Percentiles rank a stretch among this genome's conserved stretches.
These are phyloP conservation scores for Saccharomyces pastorianus DNA, from an alignment of 1,139 yeast genomes.

Conservation along the genomic window DNA sequence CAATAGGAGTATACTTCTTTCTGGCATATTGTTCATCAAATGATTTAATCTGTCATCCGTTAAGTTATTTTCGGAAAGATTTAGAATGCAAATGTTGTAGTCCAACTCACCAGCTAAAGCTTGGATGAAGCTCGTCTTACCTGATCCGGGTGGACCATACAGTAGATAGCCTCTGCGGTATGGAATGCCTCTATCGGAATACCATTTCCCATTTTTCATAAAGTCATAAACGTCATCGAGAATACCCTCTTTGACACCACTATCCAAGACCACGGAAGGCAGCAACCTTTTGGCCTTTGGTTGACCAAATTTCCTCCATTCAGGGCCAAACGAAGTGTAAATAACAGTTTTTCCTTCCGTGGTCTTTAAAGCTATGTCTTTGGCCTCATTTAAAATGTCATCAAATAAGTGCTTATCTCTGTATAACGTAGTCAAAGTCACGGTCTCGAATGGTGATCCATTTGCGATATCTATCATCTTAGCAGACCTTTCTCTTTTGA, in stretches of 20 bases:
- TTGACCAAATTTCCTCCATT: conserved; percentile 97
- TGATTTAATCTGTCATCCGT: conserved; percentile 93
- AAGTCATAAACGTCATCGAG: conserved; percentile 73
- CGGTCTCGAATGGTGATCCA: conserved; percentile 94
- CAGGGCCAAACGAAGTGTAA: conserved; percentile 94
- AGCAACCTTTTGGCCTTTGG: conserved; percentile 81
- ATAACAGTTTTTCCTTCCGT: conserved; percentile 92
- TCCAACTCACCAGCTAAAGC: conserved; percentile 95
- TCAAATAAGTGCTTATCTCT: conserved; percentile 66
- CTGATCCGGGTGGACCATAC: conserved; percentile 98
- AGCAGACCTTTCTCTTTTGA: conserved; percentile 84
- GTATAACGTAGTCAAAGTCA: conserved; percentile 81
- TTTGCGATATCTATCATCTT: conserved; percentile 79
- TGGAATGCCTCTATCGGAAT: conserved; percentile 91
- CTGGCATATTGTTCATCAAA: conserved; percentile 92
- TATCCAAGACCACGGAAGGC: conserved; percentile 79
- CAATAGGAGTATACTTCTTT: conserved; percentile 68
- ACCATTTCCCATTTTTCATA: conserved; percentile 77
- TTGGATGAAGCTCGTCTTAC: conserved; percentile 91
- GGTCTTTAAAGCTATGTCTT: conserved; percentile 67
- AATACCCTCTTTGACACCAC: conserved; percentile 59
- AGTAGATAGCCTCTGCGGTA: conserved; percentile 89
- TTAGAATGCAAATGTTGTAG: conserved; percentile 87
- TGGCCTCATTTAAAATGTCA: conserved; percentile 78
- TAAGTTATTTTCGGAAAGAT: conserved; percentile 79